These are phyloP conservation scores for Phytophthora pseudosyringae DNA, from an alignment of 352 stramenopile genomes.

Conservation along the genomic window DNA sequence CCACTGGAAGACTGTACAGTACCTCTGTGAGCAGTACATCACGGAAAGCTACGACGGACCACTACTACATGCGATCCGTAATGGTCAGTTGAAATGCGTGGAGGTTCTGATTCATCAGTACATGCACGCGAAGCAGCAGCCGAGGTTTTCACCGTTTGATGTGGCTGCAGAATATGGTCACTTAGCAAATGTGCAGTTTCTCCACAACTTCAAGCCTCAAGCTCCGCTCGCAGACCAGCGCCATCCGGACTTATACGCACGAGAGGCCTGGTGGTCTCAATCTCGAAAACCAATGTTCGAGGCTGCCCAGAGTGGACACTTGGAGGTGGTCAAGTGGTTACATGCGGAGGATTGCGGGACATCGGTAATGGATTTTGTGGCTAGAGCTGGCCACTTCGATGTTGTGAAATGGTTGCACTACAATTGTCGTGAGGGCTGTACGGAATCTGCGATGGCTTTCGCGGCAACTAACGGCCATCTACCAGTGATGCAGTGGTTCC, in stretches of 20 bases:
- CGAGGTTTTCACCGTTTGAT: not conserved
- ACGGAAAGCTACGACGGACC: not conserved
- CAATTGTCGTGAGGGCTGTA: too few species aligned
- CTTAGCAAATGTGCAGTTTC: too few species aligned
- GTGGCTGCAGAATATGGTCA: too few species aligned
- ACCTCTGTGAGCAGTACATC: not conserved
- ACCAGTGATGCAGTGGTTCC: not conserved
- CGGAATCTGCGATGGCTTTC: not conserved
- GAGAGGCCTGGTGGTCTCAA: not conserved
- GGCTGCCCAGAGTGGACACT: not conserved
- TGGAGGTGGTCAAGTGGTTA: constrained; percentile 8
- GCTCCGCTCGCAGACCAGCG: not conserved
- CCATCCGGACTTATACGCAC: not conserved
- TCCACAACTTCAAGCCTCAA: not conserved
- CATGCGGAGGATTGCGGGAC: not conserved
- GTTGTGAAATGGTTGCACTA: too few species aligned
- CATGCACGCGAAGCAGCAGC: not conserved
- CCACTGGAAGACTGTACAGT: not conserved
- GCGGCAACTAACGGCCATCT: not conserved
- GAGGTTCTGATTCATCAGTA: too few species aligned
- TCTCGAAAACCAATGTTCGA: not conserved
- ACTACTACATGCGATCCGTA: too few species aligned
- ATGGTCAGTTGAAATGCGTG: too few species aligned
- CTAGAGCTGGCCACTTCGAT: not conserved
- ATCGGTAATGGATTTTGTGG: not conserved